Conservation (phyloP, 768 basidiomycete species). For the Suillus americanus region DNA sequence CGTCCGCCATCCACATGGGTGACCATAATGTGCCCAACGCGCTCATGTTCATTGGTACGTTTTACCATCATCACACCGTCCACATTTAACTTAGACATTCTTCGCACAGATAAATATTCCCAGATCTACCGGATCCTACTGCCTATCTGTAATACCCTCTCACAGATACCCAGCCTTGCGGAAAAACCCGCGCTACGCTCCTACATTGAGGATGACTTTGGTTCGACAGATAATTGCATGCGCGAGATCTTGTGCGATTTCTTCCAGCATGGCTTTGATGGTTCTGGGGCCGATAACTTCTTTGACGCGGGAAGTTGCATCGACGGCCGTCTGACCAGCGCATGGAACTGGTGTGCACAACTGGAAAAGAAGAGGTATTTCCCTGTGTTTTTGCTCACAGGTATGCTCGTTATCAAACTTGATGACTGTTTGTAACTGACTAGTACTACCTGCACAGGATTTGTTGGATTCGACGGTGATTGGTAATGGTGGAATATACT, state of each 20-base stretch:
- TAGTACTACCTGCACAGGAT: slow-evolving; percentile 44
- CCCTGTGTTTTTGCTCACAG: slow-evolving; percentile 72
- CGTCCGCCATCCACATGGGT: slow-evolving; percentile 87
- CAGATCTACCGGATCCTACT: slow-evolving; percentile 89
- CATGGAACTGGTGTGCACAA: slow-evolving; percentile 89
- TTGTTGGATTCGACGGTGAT: slow-evolving; percentile 83
- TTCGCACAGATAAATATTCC: slow-evolving; percentile 71
- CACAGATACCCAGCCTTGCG: slow-evolving; percentile 65
- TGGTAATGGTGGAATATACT: slow-evolving; percentile 49
- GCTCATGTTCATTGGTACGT: slow-evolving; percentile 75
- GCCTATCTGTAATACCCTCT: slow-evolving; percentile 81
- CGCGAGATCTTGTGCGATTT: slow-evolving; percentile 80
- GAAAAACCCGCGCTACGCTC: slow-evolving; percentile 68
- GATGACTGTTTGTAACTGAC: neutral
- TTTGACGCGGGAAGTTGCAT: slow-evolving; percentile 86
- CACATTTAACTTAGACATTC: neutral
- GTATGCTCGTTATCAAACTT: slow-evolving; percentile 38
- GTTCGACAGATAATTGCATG: slow-evolving; percentile 65
- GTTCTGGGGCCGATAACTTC: slow-evolving; percentile 89
- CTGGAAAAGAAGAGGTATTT: slow-evolving; percentile 88
- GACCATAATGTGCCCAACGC: slow-evolving; percentile 67
- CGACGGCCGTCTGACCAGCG: slow-evolving; percentile 83
- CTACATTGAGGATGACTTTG: slow-evolving; percentile 83
- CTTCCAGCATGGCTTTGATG: slow-evolving; percentile 87
- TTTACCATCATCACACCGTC: neutral